Evolutionary conservation across 768 basidiomycete genomes (phyloP), one percentile per base, ranked within the genome.

Genomic region (Russula emetica): DNA sequence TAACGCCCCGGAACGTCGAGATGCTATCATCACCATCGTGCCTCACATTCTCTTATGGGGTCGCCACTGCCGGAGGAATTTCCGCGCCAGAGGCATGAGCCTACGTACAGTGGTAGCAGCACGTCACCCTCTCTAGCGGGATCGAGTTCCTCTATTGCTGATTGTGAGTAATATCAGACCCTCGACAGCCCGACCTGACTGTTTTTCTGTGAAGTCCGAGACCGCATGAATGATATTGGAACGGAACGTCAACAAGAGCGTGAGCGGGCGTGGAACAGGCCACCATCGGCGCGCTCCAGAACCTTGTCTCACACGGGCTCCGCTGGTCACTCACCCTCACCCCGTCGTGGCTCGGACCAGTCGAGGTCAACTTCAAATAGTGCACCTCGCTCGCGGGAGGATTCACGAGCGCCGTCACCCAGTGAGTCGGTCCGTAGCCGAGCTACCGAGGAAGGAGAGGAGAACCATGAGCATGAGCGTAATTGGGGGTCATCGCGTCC

Each of bases 231-330:
- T 20, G 71, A 75, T 30, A 67, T 68, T 14, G 72, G 71, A 52
- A 72, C 71, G 24, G 75, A 72, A n/a, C 74, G 55, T 16, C 64
- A 66, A 49, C 76, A 73, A 54, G 79, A 82, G 57, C 80, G 75
- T 40, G 82, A 84, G 70, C 77, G 77, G 53, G 76, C 77, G 50
- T 79, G 83, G 84, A 81, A 80, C 51, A 82, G 76, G 65, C 79
- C 76, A 13, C 60, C 68, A 74, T 20, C 74, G 75, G 65, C 78
- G 77, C 22, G 72, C 74, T 61, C 59, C 66, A 60, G 74, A 72
- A 56, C 75, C 72, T 28, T 68, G 70, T 22, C 77, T 76, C 61
- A 75, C 74, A 11, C 72, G 69, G 24, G 44, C 32, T 20, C 24
- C 5, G 26, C 30, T 44, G 75, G 78, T 40, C 74, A 74, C 24